Base-by-base conservation (phyloP, 2,329 filamentous ascomycete species). In the Cercospora canescens region DNA sequence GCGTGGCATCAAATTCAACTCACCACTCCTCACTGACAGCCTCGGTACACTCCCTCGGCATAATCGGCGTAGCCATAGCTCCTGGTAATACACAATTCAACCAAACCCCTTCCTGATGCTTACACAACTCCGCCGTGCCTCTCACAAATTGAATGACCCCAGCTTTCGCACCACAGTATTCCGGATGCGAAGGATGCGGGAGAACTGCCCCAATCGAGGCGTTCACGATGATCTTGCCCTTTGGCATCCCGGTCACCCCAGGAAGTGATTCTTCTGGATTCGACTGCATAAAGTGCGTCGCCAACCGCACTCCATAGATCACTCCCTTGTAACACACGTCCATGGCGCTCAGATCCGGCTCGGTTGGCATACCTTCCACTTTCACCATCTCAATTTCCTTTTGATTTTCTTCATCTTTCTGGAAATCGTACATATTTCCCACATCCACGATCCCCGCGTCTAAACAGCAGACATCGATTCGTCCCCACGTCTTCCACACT, bases 211-310 rank as follows among this genome's bases (percentile, higher is more conserved):
- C 79, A 64, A 81, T 79, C 65, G 79, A 83, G 2, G 37, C 60
- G 21, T 60, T 45, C 6, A 66, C 60, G 16, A 66, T 45, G 16
- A 66, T 55, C 21, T 32, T 45, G 1, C 64, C 64, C n/a, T 54
- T 45, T 5, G 32, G 59, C 28, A 14, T 4, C 16, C 21, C 12
- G n/a, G 6, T 4, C 24, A 28, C 14, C 16, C 4, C 45, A 28
- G 45, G n/a, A n/a, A n/a, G 16, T 3, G n/a, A 24, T 16, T 0
- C n/a, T 4, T 3, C 14, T 78, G 77, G 14, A 63, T 85, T 86
- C 64, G 84, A 79, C 12, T 83, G 78, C 84, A 86, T 86, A 71
- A 84, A 86, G 69, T 86, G 83, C 9, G 81, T 82, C 1, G 84
- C 82, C 8, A 86, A 75, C 62, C 80, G 79, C 1, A 79, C 81